Percentiles rank a stretch among this genome's conserved stretches.
Evolutionary conservation across 176 grass and related monocot genomes (phyloP).

Genomic region (Calamus simplicifolius): DNA sequence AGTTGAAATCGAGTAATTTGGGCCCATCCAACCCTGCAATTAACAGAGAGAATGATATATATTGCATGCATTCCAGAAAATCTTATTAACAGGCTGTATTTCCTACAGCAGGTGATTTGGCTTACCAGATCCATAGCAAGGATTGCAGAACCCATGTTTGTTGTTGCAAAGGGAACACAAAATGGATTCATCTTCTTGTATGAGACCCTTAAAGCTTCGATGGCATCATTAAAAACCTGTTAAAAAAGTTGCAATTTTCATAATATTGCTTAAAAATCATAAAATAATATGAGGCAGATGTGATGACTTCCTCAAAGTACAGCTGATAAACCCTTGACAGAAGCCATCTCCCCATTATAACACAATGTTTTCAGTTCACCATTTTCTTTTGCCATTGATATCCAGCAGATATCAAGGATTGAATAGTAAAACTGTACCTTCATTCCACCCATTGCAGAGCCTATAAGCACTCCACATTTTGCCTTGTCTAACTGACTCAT

Average conservation of each 20-base stretch:
- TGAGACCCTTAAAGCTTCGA: slow-evolving; percentile 95
- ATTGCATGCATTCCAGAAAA: too few relatives aligned
- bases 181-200: slow-evolving; percentile 99
- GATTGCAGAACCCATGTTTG: slow-evolving; percentile 99
- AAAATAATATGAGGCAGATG: too few relatives aligned
- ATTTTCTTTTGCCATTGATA: too few relatives aligned
- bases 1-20: slow-evolving; percentile 99
- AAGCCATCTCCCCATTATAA: too few relatives aligned
- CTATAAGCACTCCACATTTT: slow-evolving; percentile 87
- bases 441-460: slow-evolving; percentile 98
- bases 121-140: slow-evolving; percentile 99
- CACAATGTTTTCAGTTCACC: too few relatives aligned
- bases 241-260: slow-evolving; percentile 7
- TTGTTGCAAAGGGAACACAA: slow-evolving; percentile 98
- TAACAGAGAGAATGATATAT: slow-evolving; percentile 18
- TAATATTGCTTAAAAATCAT: slow-evolving; percentile 10
- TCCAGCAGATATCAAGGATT: too few relatives aligned
- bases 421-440: slow-evolving; percentile 37
- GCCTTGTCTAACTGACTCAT: slow-evolving; percentile 84
- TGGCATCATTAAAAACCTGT: slow-evolving; percentile 94
- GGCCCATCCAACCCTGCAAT: slow-evolving; percentile 93
- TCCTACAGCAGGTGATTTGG: neutral
- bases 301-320: too few relatives aligned
- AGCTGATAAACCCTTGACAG: too few relatives aligned
- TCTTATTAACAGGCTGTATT: too few relatives aligned